Conservation (phyloP, 805 yeast genomes). For the Wickerhamiella parazyma region DNA sequence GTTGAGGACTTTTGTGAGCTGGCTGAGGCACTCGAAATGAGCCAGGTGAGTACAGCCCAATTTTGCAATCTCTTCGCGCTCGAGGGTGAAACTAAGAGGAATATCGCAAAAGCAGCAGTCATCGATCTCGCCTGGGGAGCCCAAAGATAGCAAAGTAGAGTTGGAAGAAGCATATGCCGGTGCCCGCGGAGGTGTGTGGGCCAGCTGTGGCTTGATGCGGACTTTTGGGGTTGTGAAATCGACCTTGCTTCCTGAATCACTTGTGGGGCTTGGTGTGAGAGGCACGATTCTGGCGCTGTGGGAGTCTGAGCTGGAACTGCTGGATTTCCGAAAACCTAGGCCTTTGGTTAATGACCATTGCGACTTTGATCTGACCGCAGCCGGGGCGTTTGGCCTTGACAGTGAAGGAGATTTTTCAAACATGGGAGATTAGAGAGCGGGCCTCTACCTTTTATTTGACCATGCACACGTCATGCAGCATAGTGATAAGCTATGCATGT, state of each 20-base stretch:
- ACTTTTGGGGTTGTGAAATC: background rate
- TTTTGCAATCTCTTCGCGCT: conserved; percentile 3
- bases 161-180: background rate
- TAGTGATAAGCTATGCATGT: background rate
- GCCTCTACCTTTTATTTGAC: background rate
- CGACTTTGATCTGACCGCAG: background rate
- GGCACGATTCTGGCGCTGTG: background rate
- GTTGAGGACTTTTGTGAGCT: conserved; percentile 1
- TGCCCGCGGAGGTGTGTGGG: background rate
- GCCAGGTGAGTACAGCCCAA: conserved; percentile 3
- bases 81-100: conserved; percentile 1
- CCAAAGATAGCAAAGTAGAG: background rate
- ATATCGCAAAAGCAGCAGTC: conserved; percentile 8
- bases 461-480: background rate
- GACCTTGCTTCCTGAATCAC: background rate
- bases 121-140: background rate
- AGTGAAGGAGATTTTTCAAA: background rate
- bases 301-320: background rate
- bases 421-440: background rate
- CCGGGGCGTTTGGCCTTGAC: background rate
- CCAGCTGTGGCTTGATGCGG: background rate
- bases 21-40: conserved; percentile 4
- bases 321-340: background rate
- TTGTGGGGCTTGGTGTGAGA: background rate
- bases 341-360: background rate